These are phyloP conservation scores for Speleostelium caveatum DNA, from an alignment of 78 protist genomes.

Conservation along the genomic window DNA sequence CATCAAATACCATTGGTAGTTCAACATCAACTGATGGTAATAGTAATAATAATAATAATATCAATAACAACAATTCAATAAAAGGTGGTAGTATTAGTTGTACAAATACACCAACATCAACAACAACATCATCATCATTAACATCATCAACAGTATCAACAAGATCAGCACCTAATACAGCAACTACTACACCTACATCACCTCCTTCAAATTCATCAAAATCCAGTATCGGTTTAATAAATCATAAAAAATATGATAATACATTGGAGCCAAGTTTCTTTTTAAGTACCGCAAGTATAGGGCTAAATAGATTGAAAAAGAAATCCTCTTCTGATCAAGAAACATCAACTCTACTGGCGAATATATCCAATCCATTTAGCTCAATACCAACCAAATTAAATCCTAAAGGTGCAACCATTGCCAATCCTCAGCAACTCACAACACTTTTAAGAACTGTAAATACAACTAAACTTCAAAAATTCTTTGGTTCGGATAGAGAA, in stretches of 20 bases:
- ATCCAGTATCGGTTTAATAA: conserved; percentile 16
- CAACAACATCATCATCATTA: neutral
- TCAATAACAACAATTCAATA: neutral
- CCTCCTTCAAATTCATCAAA: neutral
- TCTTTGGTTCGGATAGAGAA: conserved; percentile 28
- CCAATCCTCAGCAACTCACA: conserved; percentile 42
- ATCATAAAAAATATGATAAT: conserved; percentile 69
- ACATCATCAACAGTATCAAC: neutral
- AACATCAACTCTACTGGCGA: conserved; percentile 5
- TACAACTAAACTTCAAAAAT: conserved; percentile 18
- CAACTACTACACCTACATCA: neutral
- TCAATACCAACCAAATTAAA: conserved; percentile 2
- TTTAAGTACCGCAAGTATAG: conserved; percentile 61
- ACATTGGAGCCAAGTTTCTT: conserved; percentile 48
- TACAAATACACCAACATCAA: neutral
- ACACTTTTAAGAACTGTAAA: conserved; percentile 11
- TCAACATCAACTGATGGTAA: neutral
- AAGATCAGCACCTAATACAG: neutral
- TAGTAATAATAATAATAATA: conserved; percentile 6
- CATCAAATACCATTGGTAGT: neutral
- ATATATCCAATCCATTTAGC: conserved; percentile 17
- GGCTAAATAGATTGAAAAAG: conserved; percentile 32
- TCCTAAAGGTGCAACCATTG: conserved; percentile 21
- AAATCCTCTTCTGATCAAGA: neutral
- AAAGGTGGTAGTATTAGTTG: neutral